A percentile compares a stretch with the other conserved stretches of the same genome.
Evolutionary conservation across 352 stramenopile species (phyloP).

Genomic region (Globisporangium cylindrosporum): DNA sequence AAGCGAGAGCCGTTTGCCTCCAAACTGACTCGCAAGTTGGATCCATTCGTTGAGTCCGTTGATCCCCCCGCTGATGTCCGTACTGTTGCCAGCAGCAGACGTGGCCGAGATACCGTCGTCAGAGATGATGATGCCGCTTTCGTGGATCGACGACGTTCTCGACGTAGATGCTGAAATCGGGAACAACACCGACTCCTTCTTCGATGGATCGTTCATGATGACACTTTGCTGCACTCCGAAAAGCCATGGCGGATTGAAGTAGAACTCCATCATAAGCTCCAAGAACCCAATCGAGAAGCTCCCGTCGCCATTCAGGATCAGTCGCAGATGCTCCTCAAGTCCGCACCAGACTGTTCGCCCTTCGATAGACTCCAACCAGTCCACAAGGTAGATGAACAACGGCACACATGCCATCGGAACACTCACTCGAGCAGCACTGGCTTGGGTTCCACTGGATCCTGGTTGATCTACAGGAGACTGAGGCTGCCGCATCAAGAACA

Average conservation of each 20-base stretch:
- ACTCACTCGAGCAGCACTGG: conserved; percentile 4
- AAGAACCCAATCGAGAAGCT: conserved; percentile 68
- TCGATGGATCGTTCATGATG: conserved; percentile 82
- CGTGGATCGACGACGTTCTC: conserved; percentile 32
- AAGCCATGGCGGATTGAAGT: conserved; percentile 61
- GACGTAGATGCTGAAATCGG: conserved; percentile 44
- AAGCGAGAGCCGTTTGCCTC: conserved; percentile 58
- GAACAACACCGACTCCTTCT: conserved; percentile 70
- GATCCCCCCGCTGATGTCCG: conserved; percentile 21
- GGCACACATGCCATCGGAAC: conserved; percentile 59
- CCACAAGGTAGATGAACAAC: conserved; percentile 67
- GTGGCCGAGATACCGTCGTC: conserved; percentile 40
- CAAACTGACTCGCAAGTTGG: conserved; percentile 59
- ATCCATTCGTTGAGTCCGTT: conserved; percentile 62
- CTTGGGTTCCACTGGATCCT: neutral
- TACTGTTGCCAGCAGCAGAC: conserved; percentile 22
- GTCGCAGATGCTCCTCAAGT: conserved; percentile 71
- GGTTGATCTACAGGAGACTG: neutral
- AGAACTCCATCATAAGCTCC: conserved; percentile 86
- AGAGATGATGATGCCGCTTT: conserved; percentile 47
- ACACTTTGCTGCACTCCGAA: conserved; percentile 76
- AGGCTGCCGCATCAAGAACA: conserved; percentile 51
- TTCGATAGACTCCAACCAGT: conserved; percentile 83
- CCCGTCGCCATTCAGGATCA: conserved; percentile 69
- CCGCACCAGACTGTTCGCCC: conserved; percentile 80